Evolutionary conservation across 169 alveolate genomes (phyloP).

Genomic region (Blepharisma undulans): DNA sequence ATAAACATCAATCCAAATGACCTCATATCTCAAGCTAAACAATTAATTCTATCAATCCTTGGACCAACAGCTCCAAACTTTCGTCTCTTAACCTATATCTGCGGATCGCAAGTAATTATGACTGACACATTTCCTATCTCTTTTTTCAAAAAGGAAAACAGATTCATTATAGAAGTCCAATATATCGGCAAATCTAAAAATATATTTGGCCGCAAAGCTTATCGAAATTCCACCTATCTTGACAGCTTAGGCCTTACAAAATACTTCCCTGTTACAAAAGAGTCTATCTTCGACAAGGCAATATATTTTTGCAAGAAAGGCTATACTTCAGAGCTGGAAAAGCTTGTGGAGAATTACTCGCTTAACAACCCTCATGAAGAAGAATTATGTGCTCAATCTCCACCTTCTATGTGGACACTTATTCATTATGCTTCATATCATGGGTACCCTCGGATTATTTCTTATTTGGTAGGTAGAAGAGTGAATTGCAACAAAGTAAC

Average conservation of each 20-base stretch:
- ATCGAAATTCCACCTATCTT: not conserved
- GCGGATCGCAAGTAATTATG: not conserved
- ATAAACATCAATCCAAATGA: not conserved
- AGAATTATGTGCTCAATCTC: not conserved
- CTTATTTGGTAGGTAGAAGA: not conserved
- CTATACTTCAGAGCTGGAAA: not conserved
- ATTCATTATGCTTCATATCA: not conserved
- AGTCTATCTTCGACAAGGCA: not conserved
- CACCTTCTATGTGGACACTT: not conserved
- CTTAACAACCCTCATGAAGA: not conserved
- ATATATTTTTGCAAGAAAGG: not conserved
- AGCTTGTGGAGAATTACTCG: not conserved
- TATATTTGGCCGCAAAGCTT: not conserved
- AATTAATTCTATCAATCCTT: not conserved
- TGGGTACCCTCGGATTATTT: not conserved
- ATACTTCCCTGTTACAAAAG: not conserved
- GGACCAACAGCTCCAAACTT: not conserved
- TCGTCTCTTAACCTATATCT: not conserved
- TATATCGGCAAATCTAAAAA: not conserved
- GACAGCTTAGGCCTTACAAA: not conserved
- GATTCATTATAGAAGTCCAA: not conserved
- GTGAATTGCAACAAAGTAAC: constrained; percentile 29
- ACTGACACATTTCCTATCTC: constrained; percentile 29
- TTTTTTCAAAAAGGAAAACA: not conserved
- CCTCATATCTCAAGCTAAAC: not conserved